phyloP scores from a whole-genome alignment of 164 flowering plant genomes.

The Magnolia kwangsiensis region DNA sequence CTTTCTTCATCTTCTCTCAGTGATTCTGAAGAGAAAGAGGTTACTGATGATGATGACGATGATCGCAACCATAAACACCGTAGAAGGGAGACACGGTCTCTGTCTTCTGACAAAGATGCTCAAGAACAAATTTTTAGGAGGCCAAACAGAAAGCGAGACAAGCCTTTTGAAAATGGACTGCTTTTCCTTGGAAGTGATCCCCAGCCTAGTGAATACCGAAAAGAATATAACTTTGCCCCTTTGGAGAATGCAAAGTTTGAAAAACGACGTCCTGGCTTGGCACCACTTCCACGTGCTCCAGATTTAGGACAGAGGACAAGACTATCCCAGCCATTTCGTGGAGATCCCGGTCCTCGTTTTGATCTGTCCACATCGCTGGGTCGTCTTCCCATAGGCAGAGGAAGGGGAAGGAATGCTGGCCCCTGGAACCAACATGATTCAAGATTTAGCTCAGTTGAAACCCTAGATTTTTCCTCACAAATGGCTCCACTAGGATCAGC shows the following conservation, averaged over 20 bases:
- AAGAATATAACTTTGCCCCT: constrained; percentile 26
- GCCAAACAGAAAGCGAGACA: constrained; percentile 57
- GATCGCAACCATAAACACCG: constrained; percentile 97
- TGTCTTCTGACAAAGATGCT: constrained; percentile 60
- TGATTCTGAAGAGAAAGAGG: constrained; percentile 81
- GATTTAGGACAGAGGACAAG: constrained; percentile 55
- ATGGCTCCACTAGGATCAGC: constrained; percentile 52
- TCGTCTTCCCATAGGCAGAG: constrained; percentile 42
- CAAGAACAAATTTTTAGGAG: constrained; percentile 39
- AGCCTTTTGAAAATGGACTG: constrained; percentile 65
- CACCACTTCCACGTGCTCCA: constrained; percentile 29
- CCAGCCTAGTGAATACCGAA: constrained; percentile 46
- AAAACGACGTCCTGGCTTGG: constrained; percentile 40
- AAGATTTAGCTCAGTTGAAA: constrained; percentile 44
- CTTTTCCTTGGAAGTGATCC: constrained; percentile 46
- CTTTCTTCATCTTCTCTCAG: constrained; percentile 49
- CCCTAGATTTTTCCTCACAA: constrained; percentile 60
- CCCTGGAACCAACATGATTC: constrained; percentile 58
- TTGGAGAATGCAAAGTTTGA: constrained; percentile 45
- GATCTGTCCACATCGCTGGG: constrained; percentile 20
- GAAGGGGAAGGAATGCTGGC: constrained; percentile 62
- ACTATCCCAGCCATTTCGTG: constrained; percentile 41
- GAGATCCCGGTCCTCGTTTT: constrained; percentile 40
- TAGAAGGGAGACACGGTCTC: constrained; percentile 59
- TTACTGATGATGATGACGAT: constrained; percentile 90